A percentile compares a stretch with the other conserved stretches of the same genome.
Conservation (phyloP, 805 yeast genomes). For the Myxozyma vanderwaltii region DNA sequence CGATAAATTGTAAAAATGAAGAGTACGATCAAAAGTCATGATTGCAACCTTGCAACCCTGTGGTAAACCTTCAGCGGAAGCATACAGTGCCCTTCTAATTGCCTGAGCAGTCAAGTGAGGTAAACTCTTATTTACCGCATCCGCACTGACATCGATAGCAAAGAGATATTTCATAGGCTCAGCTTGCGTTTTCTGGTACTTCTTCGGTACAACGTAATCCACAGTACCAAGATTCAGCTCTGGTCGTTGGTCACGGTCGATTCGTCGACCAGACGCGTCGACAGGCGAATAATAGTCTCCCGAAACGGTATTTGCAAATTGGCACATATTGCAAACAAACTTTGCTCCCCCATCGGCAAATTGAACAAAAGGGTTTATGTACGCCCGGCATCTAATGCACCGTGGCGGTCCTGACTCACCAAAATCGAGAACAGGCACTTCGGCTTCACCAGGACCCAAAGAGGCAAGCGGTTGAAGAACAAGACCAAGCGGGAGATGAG, state of each 20-base stretch:
- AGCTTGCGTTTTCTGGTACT: conserved; percentile 58
- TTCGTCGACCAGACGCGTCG: conserved; percentile 61
- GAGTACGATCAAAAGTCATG: conserved; percentile 68
- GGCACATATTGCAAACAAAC: conserved; percentile 86
- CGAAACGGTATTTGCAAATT: conserved; percentile 70
- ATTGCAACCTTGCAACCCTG: conserved; percentile 62
- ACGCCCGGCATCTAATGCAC: conserved; percentile 89
- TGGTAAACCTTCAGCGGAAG: conserved; percentile 44
- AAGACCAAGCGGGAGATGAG: conserved; percentile 80
- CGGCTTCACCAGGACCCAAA: conserved; percentile 44
- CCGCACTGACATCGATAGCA: conserved; percentile 66
- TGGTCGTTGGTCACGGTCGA: conserved; percentile 65
- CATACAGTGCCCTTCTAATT: conserved; percentile 57
- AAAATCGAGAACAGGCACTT: conserved; percentile 71
- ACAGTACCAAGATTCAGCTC: conserved; percentile 83
- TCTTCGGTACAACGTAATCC: conserved; percentile 76
- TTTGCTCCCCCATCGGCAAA: conserved; percentile 59
- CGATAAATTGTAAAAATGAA: conserved; percentile 73
- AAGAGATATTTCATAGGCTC: conserved; percentile 68
- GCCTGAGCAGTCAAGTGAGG: conserved; percentile 70
- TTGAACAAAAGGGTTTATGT: conserved; percentile 81
- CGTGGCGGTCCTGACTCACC: conserved; percentile 71
- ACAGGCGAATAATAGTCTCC: conserved; percentile 64
- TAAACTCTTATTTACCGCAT: conserved; percentile 59
- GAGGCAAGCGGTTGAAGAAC: conserved; percentile 85